Evolutionary conservation across 257 asterid genomes (phyloP), one percentile per base, ranked within the genome.

Genomic region (Oldenlandia corymbosa): DNA sequence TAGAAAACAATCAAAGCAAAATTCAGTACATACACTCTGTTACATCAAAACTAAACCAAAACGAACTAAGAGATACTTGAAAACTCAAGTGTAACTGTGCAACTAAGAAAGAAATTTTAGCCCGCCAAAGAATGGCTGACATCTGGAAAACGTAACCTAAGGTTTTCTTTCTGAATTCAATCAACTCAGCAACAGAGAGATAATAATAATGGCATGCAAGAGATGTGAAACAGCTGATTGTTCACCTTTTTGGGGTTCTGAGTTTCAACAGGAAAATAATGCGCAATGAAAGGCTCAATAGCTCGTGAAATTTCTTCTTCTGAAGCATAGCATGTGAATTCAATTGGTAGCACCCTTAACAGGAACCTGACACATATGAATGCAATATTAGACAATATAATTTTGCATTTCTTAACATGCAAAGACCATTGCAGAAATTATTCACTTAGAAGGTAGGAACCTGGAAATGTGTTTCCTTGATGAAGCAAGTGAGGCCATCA

Each of bases 251-350:
- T 87, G 1, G 91, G 95, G 61, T 46, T 77, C 72, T 88, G 58
- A 68, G 91, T 77, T 79, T 87, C 99, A 21, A 11, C 68, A 57
- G 96, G 97, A 72, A 90, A 88, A 66, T 85, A 70, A 76, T 83
- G 80, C 30, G 79, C 90, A 63, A 87, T 77, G 17, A 93, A 76
- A 67, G 97, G 95, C 49, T 68, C 84, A 32, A 93, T 87, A 6
- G 94, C 96, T 73, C 80, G 78, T 62, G 62, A 69, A 70, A 93
- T 87, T 78, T 93, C 99, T 56, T 90, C 99, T 60, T 84, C 97
- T 9, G 99, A 93, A 31, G 99, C 88, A 77, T 90, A 93, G 84
- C 99, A 90, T 63, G 96, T n/a, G 39, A 74, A 81, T 81, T 90
- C 97, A 60, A 86, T 68, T 31, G 99, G 99, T 71, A 90, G 91